Evolutionary conservation across 495 filamentous ascomycete species (phyloP), one percentile per base, ranked within the genome.

Genomic region (Lichenothelia convexa): DNA sequence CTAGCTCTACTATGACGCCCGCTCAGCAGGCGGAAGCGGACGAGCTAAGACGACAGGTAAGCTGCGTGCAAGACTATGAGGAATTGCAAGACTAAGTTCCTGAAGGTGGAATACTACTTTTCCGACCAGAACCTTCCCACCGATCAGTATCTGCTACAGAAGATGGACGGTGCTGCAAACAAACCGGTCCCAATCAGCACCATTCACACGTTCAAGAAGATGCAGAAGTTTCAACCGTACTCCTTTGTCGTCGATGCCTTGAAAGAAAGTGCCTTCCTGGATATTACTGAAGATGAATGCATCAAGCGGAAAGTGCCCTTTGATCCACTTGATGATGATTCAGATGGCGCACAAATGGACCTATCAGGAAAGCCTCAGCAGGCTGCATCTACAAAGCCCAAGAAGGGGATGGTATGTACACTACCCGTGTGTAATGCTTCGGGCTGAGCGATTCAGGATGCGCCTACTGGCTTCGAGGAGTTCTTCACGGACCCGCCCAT

Each of bases 401-500:
- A n/a, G n/a, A 29, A 29, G 24, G 24, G 24, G 24, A 29, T 29
- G 24, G 24, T 29, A 29, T 11, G 24, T 29, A 9, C 9, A 29
- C 9, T 1, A 13, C 1, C 9, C 24, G 24, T 9, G 24, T 11
- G 2, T 1, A 11, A 29, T 13, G 24, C 15, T 13, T 11, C 1
- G 24, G 2, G 2, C 24, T 13, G 15, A 2, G 1, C 24, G 24
- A 2, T 13, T 29, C 24, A 29, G 15, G 24, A 29, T n/a, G n/a
- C n/a, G n/a, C n/a, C n/a, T n/a, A 54, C 54, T n/a, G 57, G 56
- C 13, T 58, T 60, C 40, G 57, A 60, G 71, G 76, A 83, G 24
- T 83, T 68, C 49, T 81, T 65, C 51, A 73, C 71, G 27, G 85
- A 94, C 49, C 64, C 70, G 3, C 85, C 87, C 1, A 54, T 92